Base-by-base conservation (phyloP, 1,139 yeast genomes). In the Scheffersomyces titani region DNA sequence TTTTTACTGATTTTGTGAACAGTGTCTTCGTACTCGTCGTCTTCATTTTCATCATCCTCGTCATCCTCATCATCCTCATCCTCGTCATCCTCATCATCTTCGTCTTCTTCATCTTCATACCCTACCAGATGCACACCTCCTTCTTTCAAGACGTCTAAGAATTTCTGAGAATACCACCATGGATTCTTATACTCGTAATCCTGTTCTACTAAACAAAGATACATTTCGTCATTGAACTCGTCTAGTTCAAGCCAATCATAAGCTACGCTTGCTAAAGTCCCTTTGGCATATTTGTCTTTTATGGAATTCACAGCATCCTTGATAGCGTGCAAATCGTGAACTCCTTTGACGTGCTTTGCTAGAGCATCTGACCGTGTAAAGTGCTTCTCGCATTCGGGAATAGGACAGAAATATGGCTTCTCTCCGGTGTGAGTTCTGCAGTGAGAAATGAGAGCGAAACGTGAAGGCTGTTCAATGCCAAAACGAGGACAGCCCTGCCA, bases 341-440 rank as follows among this genome's bases (percentile, higher is more conserved):
- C 88, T 0, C 86, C 81, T 53, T 85, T 79, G 55, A 88, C 77
- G 67, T 89, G 94, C 63, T 84, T 82, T 16, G 88, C 82, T 60
- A 89, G 73, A 1, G 88, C 89, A 60, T 86, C 90, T 1, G 87
- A 76, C 56, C 88, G 69, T 0, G 85, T 79, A 64, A 87, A 88
- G 54, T 80, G 81, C 59, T 84, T 80, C 57, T 82, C 84, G 70
- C 94, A 89, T 64, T 87, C 92, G 0, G 92, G 92, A 16, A 88
- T 77, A 0, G 86, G 80, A 66, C 96, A 89, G 61, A 80, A 84
- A 65, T 84, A 87, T 44, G 90, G 90, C 62, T 82, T 81, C 64
- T 87, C 90, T 0, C 89, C 88, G 0, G 90, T 84, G 66, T 88
- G 93, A 2, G 85, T 77, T 54, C 91, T 70, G 64, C 88, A 76